These are phyloP conservation scores for Colletotrichum chrysophilum DNA, from an alignment of 2,329 filamentous ascomycete genomes.

Conservation along the genomic window DNA sequence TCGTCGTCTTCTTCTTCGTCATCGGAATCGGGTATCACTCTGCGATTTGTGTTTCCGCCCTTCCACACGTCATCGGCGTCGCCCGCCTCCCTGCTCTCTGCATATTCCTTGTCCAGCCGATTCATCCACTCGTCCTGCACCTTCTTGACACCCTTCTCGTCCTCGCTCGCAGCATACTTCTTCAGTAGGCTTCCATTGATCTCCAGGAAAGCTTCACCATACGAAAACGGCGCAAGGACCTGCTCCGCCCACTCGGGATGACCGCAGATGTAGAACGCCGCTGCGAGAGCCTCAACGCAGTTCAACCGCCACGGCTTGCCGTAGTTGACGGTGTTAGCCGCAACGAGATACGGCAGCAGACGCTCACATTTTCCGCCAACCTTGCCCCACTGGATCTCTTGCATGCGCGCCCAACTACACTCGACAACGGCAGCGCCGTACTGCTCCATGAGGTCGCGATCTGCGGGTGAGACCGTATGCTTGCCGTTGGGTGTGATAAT, in stretches of 20 bases:
- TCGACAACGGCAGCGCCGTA: slow-evolving; percentile 96
- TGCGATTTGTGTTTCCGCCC: slow-evolving; percentile 85
- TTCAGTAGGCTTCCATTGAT: slow-evolving; percentile 87
- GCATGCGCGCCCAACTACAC: slow-evolving; percentile 92
- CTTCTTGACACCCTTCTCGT: slow-evolving; percentile 83
- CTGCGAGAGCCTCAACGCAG: slow-evolving; percentile 92
- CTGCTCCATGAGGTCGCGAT: slow-evolving; percentile 81
- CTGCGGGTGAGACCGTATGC: slow-evolving; percentile 80
- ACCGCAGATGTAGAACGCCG: slow-evolving; percentile 92
- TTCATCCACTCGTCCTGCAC: slow-evolving; percentile 88
- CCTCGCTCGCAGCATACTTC: slow-evolving; percentile 82
- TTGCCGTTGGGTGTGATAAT: slow-evolving; percentile 97
- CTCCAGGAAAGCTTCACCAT: slow-evolving; percentile 85
- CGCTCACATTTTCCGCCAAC: slow-evolving; percentile 95
- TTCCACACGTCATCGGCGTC: slow-evolving; percentile 83
- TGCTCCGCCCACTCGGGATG: slow-evolving; percentile 89
- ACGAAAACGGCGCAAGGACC: slow-evolving; percentile 83
- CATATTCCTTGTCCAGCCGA: slow-evolving; percentile 88
- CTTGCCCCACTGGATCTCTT: slow-evolving; percentile 87
- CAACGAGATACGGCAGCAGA: slow-evolving; percentile 90
- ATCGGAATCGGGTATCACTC: slow-evolving; percentile 56
- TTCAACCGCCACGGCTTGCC: slow-evolving; percentile 94
- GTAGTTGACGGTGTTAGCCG: slow-evolving; percentile 97
- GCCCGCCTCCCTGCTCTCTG: slow-evolving; percentile 73
- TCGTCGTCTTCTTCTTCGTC: slow-evolving; percentile 59